Percentiles rank a stretch among this genome's conserved stretches.
Evolutionary conservation across 169 alveolate genomes (phyloP).

Genomic region (Theileria annulata): DNA sequence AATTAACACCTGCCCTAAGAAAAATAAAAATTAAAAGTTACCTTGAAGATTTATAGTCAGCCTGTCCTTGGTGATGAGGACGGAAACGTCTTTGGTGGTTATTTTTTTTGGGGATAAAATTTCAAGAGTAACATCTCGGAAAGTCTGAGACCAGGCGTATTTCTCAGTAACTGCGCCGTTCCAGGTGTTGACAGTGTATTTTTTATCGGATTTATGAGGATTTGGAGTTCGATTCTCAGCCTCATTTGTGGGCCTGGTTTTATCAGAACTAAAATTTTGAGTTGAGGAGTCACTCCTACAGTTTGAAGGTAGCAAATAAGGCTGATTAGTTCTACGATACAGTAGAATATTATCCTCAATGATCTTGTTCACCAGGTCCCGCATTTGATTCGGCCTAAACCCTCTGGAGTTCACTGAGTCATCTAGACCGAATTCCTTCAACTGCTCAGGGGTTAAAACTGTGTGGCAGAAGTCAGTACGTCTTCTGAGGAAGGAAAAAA

Average conservation of each 20-base stretch:
- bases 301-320: slow-evolving; percentile 38
- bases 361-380: slow-evolving; percentile 24
- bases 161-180: slow-evolving; percentile 73
- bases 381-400: slow-evolving; percentile 38
- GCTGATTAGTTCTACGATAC: slow-evolving; percentile 47
- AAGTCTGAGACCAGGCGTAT: slow-evolving; percentile 76
- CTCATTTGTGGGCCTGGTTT: neutral
- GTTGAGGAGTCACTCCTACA: neutral
- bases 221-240: neutral
- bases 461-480: slow-evolving; percentile 68
- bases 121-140: slow-evolving; percentile 73
- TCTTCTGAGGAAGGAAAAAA: slow-evolving; percentile 60
- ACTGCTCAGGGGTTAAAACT: slow-evolving; percentile 16
- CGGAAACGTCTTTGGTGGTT: slow-evolving; percentile 26
- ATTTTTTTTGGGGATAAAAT: slow-evolving; percentile 22
- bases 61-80: slow-evolving; percentile 8
- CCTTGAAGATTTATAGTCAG: slow-evolving; percentile 9
- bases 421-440: slow-evolving; percentile 29
- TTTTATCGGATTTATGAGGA: neutral
- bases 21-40: neutral
- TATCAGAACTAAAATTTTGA: neutral
- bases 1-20: slow-evolving; percentile 22
- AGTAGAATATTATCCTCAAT: slow-evolving; percentile 26
- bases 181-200: slow-evolving; percentile 61
- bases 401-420: slow-evolving; percentile 54